Conservation (phyloP, 2,329 filamentous ascomycete genomes). For the Nothophaeocryptopus gaeumannii region DNA sequence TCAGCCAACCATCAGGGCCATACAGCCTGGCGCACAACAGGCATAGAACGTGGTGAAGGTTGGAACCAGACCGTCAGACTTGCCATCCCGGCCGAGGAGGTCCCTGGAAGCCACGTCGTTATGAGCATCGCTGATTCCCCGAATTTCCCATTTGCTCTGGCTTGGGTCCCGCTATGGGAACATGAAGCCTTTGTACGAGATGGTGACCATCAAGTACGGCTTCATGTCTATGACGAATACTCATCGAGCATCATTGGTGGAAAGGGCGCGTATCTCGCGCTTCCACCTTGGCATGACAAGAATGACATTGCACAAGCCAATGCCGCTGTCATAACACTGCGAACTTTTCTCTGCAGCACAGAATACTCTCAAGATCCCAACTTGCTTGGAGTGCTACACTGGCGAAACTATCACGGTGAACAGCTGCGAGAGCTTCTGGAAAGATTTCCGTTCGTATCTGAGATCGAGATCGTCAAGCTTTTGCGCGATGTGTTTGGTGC, state of each 20-base stretch:
- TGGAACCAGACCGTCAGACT: constrained; percentile 90
- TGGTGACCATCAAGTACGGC: constrained; percentile 72
- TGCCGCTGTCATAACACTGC: constrained; percentile 67
- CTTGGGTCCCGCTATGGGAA: constrained; percentile 92
- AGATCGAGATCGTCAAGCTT: constrained; percentile 96
- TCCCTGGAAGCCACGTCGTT: constrained; percentile 78
- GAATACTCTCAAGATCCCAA: constrained; percentile 89
- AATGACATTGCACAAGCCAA: constrained; percentile 71
- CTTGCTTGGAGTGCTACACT: constrained; percentile 78
- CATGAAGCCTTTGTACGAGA: constrained; percentile 85
- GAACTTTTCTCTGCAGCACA: constrained; percentile 91
- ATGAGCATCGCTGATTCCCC: constrained; percentile 87
- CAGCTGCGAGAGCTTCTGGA: constrained; percentile 73
- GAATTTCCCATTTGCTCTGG: constrained; percentile 82
- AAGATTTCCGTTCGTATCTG: constrained; percentile 86
- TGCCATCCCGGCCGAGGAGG: constrained; percentile 73
- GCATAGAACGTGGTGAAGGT: constrained; percentile 70
- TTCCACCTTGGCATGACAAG: constrained; percentile 77
- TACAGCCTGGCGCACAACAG: constrained; percentile 85
- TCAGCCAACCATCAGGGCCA: constrained; percentile 75
- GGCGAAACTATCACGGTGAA: constrained; percentile 60
- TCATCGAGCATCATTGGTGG: constrained; percentile 72
- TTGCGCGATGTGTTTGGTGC: constrained; percentile 85
- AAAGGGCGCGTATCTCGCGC: constrained; percentile 79
- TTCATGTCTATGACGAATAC: constrained; percentile 90